phyloP scores from a whole-genome alignment of 179 eudicot species.

The Camellia oleifera region DNA sequence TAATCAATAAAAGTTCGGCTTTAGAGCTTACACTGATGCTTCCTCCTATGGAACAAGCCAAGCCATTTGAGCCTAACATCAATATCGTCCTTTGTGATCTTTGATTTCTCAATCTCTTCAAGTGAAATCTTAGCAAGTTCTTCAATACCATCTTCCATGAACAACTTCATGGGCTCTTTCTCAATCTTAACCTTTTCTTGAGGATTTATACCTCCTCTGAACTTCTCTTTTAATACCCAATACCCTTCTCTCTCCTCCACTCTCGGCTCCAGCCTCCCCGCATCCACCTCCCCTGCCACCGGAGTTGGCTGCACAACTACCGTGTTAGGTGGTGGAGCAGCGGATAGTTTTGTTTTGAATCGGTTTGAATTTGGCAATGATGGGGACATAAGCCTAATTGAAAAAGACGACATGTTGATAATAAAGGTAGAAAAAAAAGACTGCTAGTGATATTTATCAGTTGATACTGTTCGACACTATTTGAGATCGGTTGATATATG shows the following conservation, averaged over 20 bases:
- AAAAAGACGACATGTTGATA: constrained; percentile 39
- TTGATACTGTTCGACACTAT: too few species aligned
- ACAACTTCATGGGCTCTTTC: constrained; percentile 79
- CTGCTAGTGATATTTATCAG: background rate
- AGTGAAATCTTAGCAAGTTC: constrained; percentile 57
- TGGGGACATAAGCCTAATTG: constrained; percentile 32
- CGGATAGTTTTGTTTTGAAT: constrained; percentile 20
- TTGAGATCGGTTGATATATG: background rate
- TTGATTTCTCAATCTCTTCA: constrained; percentile 71
- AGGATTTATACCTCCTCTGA: constrained; percentile 80
- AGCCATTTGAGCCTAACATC: constrained; percentile 97
- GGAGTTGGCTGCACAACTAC: constrained; percentile 20
- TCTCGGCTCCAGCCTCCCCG: constrained; percentile 66
- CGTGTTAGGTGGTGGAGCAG: constrained; percentile 21
- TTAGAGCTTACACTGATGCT: constrained; percentile 72
- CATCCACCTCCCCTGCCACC: constrained; percentile 22
- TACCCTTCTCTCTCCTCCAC: constrained; percentile 76
- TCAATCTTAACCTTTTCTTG: constrained; percentile 85
- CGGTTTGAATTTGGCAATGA: constrained; percentile 23
- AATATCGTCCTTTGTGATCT: constrained; percentile 74
- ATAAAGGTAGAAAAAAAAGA: background rate
- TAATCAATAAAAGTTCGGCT: background rate
- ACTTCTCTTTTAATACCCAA: constrained; percentile 85
- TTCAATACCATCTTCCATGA: constrained; percentile 62
- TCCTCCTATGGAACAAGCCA: constrained; percentile 90